These are phyloP conservation scores for Phytophthora brassicae DNA, from an alignment of 352 stramenopile species.

Conservation along the genomic window DNA sequence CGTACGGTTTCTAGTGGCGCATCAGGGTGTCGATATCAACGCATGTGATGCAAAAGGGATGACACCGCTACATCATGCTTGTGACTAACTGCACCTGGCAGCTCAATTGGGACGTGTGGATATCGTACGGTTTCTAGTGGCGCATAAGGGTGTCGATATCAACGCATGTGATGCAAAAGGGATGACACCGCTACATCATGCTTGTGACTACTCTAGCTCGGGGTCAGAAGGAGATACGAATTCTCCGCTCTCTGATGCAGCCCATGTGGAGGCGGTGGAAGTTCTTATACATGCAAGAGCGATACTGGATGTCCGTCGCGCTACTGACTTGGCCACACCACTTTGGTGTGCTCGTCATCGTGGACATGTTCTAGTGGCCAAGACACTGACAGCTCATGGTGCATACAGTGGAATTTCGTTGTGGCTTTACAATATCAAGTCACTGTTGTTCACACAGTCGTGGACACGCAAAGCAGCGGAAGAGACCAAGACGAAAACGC, in stretches of 20 bases:
- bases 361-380: constrained; percentile 33
- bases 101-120: constrained; percentile 28
- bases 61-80: constrained; percentile 50
- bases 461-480: not conserved
- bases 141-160: constrained; percentile 27
- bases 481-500: too few relatives aligned
- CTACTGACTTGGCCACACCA: constrained; percentile 28
- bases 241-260: constrained; percentile 20
- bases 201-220: constrained; percentile 32
- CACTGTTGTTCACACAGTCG: constrained; percentile 19
- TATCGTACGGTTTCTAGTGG: constrained; percentile 31
- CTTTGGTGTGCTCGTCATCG: constrained; percentile 36
- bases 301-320: constrained; percentile 17
- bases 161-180: constrained; percentile 27
- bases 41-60: constrained; percentile 32
- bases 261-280: constrained; percentile 33
- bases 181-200: constrained; percentile 40
- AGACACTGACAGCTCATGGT: constrained; percentile 36
- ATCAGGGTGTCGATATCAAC: constrained; percentile 27
- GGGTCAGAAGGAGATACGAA: not conserved
- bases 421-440: constrained; percentile 39
- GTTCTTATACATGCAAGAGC: constrained; percentile 24
- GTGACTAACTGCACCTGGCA: constrained; percentile 46
- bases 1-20: constrained; percentile 32
- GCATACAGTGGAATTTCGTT: constrained; percentile 16